Conservation (phyloP, 1,139 yeast species). For the Nadsonia starkeyi-henricii region DNA sequence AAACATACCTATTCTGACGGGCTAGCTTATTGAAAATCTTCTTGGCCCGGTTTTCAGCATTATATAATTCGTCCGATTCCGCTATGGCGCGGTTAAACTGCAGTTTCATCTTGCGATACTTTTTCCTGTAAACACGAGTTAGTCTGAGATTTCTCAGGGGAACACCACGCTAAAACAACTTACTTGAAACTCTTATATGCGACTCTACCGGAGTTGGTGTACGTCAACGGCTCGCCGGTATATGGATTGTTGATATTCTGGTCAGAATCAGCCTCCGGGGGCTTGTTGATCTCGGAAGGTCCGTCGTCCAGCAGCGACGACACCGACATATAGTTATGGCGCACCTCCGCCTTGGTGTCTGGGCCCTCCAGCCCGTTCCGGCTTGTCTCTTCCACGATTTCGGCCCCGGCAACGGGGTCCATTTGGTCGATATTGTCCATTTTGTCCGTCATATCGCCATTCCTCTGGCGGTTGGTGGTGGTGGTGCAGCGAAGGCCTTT, state of each 20-base stretch:
- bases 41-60: constrained; percentile 11
- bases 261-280: too few species aligned
- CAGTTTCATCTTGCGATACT: constrained; percentile 16
- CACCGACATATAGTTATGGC: background rate
- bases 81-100: constrained; percentile 15
- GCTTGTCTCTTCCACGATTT: too few species aligned
- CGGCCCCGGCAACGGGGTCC: too few species aligned
- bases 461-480: too few species aligned
- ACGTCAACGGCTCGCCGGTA: background rate
- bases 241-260: too few species aligned
- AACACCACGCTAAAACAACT: too few species aligned
- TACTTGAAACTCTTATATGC: background rate
- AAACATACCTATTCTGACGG: constrained; percentile 12
- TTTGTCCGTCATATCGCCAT: too few species aligned
- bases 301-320: background rate
- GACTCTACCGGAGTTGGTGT: background rate
- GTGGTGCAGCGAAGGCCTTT: too few species aligned
- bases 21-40: constrained; percentile 13
- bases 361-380: too few species aligned
- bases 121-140: constrained; percentile 10
- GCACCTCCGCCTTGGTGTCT: too few species aligned
- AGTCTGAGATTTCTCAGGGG: too few species aligned
- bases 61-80: constrained; percentile 14
- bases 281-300: background rate
- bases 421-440: too few species aligned